Conservation (phyloP, 805 yeast genomes). For the Myxozyma lipomycoides region DNA sequence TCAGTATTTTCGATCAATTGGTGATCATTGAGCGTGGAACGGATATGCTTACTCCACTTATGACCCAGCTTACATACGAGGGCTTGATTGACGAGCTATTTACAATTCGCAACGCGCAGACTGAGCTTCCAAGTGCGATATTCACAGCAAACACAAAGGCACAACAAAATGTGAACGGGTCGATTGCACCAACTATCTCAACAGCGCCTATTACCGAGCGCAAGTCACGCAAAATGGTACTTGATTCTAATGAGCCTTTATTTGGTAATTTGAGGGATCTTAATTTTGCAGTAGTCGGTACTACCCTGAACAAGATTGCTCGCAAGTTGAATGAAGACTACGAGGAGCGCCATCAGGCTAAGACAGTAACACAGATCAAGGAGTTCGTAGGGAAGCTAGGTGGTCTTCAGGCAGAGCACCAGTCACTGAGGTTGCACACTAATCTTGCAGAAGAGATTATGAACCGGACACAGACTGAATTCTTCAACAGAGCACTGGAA, state of each 20-base stretch:
- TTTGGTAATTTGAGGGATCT: constrained; percentile 53
- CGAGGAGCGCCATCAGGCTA: constrained; percentile 54
- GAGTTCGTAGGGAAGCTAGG: constrained; percentile 67
- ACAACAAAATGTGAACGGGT: constrained; percentile 1
- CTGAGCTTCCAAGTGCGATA: constrained; percentile 34
- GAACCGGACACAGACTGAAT: constrained; percentile 26
- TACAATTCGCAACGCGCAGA: constrained; percentile 40
- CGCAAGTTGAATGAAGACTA: constrained; percentile 64
- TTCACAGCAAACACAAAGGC: constrained; percentile 18
- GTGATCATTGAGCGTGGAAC: constrained; percentile 73
- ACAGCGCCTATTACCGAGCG: constrained; percentile 16
- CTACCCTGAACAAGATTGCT: constrained; percentile 65
- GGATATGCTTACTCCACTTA: constrained; percentile 66
- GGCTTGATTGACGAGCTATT: constrained; percentile 77
- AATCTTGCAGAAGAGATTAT: constrained; percentile 28
- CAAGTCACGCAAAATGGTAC: constrained; percentile 29
- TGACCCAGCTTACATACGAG: constrained; percentile 73
- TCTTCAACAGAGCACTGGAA: constrained; percentile 48
- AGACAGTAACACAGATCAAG: constrained; percentile 62
- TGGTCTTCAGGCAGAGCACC: constrained; percentile 62
- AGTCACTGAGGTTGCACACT: constrained; percentile 55
- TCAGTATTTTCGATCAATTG: constrained; percentile 48
- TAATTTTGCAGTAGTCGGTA: constrained; percentile 79
- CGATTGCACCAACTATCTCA: constrained; percentile 7
- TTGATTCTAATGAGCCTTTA: constrained; percentile 45